Conservation (phyloP, 305 asterid species). For the Fraxinus sp. region DNA sequence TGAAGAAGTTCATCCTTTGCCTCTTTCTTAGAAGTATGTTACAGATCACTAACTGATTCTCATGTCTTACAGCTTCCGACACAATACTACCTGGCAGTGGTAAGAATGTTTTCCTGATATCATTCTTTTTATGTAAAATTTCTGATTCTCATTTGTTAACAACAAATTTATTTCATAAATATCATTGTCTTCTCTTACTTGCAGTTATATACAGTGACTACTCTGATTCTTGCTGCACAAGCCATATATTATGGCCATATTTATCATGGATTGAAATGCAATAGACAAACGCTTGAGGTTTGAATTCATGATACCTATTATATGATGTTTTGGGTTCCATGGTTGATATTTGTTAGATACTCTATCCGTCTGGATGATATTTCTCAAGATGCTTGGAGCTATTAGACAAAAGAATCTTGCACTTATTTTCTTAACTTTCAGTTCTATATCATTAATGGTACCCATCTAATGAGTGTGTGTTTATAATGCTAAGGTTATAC, state of each 20-base stretch:
- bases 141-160: constrained; percentile 8
- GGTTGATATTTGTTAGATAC: neutral
- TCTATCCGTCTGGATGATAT: neutral
- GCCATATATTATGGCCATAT: constrained; percentile 49
- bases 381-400: neutral
- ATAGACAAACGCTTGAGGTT: constrained; percentile 47
- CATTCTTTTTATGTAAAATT: constrained; percentile 1
- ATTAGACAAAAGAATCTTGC: neutral
- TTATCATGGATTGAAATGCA: constrained; percentile 48
- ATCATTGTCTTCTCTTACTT: constrained; percentile 18
- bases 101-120: constrained; percentile 28
- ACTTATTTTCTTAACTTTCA: neutral
- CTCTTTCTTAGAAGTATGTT: neutral
- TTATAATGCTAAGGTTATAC: constrained; percentile 32
- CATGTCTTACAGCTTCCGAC: constrained; percentile 66
- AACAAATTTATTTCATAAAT: constrained; percentile 14
- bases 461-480: neutral
- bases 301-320: constrained; percentile 17
- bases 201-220: constrained; percentile 57
- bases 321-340: neutral
- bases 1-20: neutral
- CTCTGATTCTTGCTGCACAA: constrained; percentile 47
- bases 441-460: neutral
- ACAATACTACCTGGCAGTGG: constrained; percentile 69
- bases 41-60: constrained; percentile 17